phyloP scores from a whole-genome alignment of 441 rosid species.

The Arabidopsis hybrid region DNA sequence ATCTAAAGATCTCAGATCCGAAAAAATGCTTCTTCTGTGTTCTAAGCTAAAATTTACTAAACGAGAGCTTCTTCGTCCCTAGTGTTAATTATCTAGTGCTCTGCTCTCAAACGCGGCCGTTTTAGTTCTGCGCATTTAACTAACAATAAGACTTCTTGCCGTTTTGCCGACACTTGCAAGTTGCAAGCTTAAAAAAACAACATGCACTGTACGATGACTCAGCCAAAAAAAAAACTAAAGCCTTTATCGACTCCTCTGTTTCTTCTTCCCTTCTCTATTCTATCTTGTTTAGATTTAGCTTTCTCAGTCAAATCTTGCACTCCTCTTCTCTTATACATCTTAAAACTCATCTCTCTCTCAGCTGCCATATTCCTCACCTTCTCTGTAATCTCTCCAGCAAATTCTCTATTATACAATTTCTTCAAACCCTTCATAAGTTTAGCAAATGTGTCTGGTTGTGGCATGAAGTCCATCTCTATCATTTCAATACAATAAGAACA shows the following conservation, averaged over 20 bases:
- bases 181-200: neutral
- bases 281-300: constrained; percentile 56
- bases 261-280: constrained; percentile 70
- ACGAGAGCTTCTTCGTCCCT: constrained; percentile 35
- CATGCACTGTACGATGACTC: neutral
- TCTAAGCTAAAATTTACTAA: constrained; percentile 19
- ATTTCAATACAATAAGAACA: constrained; percentile 84
- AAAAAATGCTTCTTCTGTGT: constrained; percentile 37
- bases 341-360: constrained; percentile 71
- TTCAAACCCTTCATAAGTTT: constrained; percentile 80
- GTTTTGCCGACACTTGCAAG: constrained; percentile 38
- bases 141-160: constrained; percentile 18
- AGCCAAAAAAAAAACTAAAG: neutral
- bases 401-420: constrained; percentile 70
- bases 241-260: constrained; percentile 53
- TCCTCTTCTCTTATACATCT: constrained; percentile 88
- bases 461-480: constrained; percentile 87
- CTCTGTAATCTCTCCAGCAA: constrained; percentile 87
- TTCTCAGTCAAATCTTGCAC: constrained; percentile 75
- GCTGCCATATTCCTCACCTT: constrained; percentile 90
- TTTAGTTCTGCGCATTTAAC: constrained; percentile 2
- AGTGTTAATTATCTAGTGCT: constrained; percentile 27
- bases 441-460: constrained; percentile 79
- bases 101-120: constrained; percentile 18
- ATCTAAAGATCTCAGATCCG: constrained; percentile 49